phyloP scores from a whole-genome alignment of 441 rosid genomes.

The Syzygium syzygioides region DNA sequence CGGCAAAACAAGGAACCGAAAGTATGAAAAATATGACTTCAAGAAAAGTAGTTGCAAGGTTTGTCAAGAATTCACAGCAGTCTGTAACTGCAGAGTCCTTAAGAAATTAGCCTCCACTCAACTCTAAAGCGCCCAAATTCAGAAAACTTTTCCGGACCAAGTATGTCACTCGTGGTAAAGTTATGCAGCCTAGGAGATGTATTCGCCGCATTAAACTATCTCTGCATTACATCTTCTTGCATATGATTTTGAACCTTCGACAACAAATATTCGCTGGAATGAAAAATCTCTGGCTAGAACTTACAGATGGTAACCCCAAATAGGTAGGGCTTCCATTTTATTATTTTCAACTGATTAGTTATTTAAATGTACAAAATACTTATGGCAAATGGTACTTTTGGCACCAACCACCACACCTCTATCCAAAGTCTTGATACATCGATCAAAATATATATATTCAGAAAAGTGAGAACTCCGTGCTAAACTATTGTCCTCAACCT shows the following conservation, averaged over 20 bases:
- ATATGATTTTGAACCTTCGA: neutral
- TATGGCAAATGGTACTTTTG: neutral
- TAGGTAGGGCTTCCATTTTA: neutral
- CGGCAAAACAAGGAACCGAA: neutral
- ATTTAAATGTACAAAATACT: neutral
- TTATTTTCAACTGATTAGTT: neutral
- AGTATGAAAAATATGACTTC: neutral
- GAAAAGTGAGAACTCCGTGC: neutral
- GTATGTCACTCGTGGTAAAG: neutral
- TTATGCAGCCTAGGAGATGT: neutral
- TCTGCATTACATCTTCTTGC: neutral
- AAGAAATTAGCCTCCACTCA: neutral
- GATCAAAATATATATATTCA: neutral
- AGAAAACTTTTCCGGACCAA: neutral
- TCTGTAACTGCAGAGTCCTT: neutral
- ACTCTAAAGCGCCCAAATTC: neutral
- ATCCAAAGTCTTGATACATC: neutral
- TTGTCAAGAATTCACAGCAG: neutral
- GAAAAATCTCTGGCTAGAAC: neutral
- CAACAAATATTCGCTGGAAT: neutral
- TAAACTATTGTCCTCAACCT: neutral
- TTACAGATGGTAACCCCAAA: neutral
- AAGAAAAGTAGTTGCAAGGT: neutral
- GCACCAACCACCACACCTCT: neutral
- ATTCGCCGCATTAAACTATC: neutral